Conservation (phyloP, 2,329 filamentous ascomycete genomes). For the Cercospora citrullina region DNA sequence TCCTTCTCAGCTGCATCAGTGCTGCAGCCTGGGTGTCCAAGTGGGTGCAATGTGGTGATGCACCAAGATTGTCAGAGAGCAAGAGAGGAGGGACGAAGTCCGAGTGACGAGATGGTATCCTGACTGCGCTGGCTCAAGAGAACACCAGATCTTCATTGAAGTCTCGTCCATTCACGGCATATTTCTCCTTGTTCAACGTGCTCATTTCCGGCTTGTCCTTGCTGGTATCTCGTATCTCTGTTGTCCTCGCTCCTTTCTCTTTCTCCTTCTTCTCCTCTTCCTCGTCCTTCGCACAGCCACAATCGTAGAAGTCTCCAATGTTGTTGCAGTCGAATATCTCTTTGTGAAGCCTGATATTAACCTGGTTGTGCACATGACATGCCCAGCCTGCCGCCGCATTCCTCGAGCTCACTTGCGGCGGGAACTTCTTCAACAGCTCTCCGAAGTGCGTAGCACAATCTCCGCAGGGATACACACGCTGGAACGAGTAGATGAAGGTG, state of each 20-base stretch:
- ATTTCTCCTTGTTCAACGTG: slow-evolving; percentile 32
- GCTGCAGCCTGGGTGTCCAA: slow-evolving; percentile 20
- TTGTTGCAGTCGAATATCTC: slow-evolving; percentile 63
- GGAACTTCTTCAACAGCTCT: slow-evolving; percentile 60
- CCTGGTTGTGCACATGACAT: slow-evolving; percentile 66
- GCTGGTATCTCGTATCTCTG: slow-evolving; percentile 14
- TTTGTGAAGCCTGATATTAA: slow-evolving; percentile 63
- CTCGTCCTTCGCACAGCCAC: slow-evolving; percentile 61
- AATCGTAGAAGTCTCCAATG: slow-evolving; percentile 67
- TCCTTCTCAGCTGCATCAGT: slow-evolving; percentile 28
- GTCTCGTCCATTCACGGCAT: slow-evolving; percentile 35
- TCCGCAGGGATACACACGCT: slow-evolving; percentile 65
- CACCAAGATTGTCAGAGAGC: neutral
- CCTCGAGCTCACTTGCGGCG: slow-evolving; percentile 63
- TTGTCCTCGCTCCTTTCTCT: slow-evolving; percentile 12
- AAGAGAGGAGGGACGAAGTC: neutral
- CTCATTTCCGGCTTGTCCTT: slow-evolving; percentile 35
- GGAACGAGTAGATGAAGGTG: slow-evolving; percentile 64
- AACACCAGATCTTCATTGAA: slow-evolving; percentile 34
- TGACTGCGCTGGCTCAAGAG: neutral
- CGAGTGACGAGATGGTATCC: neutral
- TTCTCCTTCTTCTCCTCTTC: slow-evolving; percentile 22
- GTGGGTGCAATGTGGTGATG: neutral
- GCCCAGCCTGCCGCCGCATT: slow-evolving; percentile 65
- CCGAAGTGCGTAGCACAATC: slow-evolving; percentile 67